phyloP scores from a whole-genome alignment of 192 early-diverging fungal genomes.

The Backusella luteola region DNA sequence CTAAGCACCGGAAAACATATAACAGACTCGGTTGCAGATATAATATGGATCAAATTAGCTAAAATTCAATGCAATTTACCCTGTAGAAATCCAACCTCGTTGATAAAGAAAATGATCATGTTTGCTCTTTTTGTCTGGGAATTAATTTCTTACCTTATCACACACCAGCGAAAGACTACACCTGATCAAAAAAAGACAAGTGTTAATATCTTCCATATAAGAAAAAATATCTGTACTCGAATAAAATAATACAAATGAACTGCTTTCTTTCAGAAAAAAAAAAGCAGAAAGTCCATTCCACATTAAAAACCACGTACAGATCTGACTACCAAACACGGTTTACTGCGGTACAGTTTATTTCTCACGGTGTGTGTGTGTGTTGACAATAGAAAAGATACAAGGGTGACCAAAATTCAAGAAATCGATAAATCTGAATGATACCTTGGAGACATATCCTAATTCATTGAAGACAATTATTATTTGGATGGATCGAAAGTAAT shows the following conservation, averaged over 20 bases:
- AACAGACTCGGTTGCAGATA: background rate
- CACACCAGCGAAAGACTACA: background rate
- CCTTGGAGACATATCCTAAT: background rate
- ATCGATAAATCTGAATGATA: background rate
- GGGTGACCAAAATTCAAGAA: background rate
- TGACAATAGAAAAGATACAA: background rate
- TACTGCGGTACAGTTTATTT: background rate
- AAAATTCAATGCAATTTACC: background rate
- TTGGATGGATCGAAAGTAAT: background rate
- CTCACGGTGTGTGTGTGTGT: background rate
- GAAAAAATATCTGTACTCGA: background rate
- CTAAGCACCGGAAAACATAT: background rate
- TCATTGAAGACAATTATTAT: background rate
- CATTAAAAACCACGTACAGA: background rate
- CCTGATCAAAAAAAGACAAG: background rate
- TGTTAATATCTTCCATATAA: background rate
- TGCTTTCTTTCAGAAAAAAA: background rate
- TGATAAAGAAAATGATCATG: background rate
- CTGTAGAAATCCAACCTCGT: background rate
- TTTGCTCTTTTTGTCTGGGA: background rate
- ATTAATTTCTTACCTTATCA: background rate
- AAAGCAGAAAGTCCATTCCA: background rate
- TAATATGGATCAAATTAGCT: background rate
- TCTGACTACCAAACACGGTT: background rate
- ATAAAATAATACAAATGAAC: background rate